phyloP scores from a whole-genome alignment of 148 eudicot species.

The Pouteria glomerata region DNA sequence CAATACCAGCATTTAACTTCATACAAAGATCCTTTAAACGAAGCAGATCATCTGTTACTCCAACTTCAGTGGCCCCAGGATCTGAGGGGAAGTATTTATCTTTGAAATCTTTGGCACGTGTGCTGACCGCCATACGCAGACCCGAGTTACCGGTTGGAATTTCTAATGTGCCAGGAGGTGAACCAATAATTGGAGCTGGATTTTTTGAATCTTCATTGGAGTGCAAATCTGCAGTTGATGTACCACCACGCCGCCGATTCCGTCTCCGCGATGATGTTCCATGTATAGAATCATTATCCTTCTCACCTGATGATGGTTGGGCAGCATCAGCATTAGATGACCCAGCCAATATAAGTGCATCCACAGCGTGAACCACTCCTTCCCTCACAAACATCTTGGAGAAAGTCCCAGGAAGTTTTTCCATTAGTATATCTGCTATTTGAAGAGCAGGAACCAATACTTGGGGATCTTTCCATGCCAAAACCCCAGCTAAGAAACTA shows the following conservation, averaged over 20 bases:
- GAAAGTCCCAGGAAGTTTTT: constrained; percentile 88
- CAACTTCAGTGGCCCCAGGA: constrained; percentile 60
- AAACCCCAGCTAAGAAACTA: constrained; percentile 96
- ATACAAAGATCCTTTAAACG: constrained; percentile 75
- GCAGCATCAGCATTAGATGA: constrained; percentile 32
- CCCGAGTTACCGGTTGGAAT: constrained; percentile 51
- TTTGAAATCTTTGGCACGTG: constrained; percentile 74
- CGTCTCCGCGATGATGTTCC: constrained; percentile 78
- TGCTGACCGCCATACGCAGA: constrained; percentile 67
- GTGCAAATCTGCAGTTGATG: constrained; percentile 51
- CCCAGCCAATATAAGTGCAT: constrained; percentile 55
- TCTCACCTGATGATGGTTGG: constrained; percentile 47
- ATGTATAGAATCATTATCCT: constrained; percentile 62
- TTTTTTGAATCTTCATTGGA: constrained; percentile 54
- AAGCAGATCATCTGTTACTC: constrained; percentile 82
- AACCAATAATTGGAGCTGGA: constrained; percentile 51
- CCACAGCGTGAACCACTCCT: constrained; percentile 96
- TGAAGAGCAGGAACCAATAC: constrained; percentile 95
- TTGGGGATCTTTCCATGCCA: constrained; percentile 99
- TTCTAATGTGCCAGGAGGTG: constrained; percentile 58
- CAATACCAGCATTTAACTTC: constrained; percentile 67
- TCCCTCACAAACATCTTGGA: constrained; percentile 93
- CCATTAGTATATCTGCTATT: constrained; percentile 91
- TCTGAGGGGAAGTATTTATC: constrained; percentile 78
- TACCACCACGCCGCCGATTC: constrained; percentile 62